phyloP scores from a whole-genome alignment of 805 yeast species.

The Saccharomycopsis guyanensis region DNA sequence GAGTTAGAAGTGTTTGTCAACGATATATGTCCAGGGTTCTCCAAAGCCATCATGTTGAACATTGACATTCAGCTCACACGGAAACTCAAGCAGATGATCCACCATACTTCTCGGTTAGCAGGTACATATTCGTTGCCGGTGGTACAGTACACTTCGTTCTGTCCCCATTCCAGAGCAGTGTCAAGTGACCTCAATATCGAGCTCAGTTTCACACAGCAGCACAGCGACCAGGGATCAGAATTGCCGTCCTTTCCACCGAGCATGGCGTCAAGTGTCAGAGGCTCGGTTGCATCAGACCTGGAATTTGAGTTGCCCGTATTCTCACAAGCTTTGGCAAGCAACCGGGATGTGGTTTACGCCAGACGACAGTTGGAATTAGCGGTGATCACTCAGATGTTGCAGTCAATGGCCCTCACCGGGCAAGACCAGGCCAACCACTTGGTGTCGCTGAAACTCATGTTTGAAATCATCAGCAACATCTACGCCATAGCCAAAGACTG shows the following conservation, averaged over 20 bases:
- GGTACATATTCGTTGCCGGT: background rate
- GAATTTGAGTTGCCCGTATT: conserved; percentile 17
- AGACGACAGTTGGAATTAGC: conserved; percentile 18
- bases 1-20: conserved; percentile 12
- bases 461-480: conserved; percentile 8
- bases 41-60: conserved; percentile 14
- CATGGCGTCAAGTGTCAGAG: background rate
- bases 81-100: conserved; percentile 12
- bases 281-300: background rate
- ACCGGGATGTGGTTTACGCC: conserved; percentile 17
- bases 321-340: conserved; percentile 7
- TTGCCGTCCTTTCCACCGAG: too few species aligned
- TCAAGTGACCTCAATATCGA: conserved; percentile 2
- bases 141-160: background rate
- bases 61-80: conserved; percentile 3
- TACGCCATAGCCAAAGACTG: conserved; percentile 16
- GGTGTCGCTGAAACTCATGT: background rate
- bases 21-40: conserved; percentile 19
- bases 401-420: background rate
- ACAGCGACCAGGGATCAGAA: too few species aligned
- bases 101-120: background rate
- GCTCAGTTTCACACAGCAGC: background rate
- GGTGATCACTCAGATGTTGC: background rate
- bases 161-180: background rate
- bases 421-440: background rate